Evolutionary conservation across 306 rosid genomes (phyloP).

Genomic region (Malus asiatica): DNA sequence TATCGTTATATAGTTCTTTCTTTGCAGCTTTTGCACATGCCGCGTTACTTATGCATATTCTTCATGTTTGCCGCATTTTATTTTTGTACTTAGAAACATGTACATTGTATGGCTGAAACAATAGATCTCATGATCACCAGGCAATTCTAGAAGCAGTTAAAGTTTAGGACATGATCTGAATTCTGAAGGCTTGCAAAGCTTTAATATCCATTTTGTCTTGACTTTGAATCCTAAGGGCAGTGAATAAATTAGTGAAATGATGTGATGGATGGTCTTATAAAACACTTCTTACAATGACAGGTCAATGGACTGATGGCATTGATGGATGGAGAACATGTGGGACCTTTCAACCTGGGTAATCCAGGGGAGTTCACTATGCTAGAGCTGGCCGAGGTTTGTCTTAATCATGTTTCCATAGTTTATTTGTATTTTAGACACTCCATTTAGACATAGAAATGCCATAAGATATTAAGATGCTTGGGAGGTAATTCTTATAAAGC

Average conservation of each 20-base stretch:
- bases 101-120: neutral
- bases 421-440: neutral
- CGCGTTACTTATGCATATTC: neutral
- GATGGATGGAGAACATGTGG: conserved; percentile 92
- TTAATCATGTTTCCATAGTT: neutral
- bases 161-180: neutral
- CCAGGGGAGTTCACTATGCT: conserved; percentile 98
- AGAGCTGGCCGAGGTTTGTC: conserved; percentile 83
- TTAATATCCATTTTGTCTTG: neutral
- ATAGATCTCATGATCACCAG: neutral
- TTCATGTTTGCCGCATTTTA: neutral
- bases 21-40: neutral
- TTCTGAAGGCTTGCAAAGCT: neutral
- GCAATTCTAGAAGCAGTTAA: conserved; percentile 8
- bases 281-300: conserved; percentile 30
- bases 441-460: neutral
- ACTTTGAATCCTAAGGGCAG: neutral
- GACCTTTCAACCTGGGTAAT: conserved; percentile 94
- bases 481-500: neutral
- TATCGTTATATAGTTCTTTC: neutral
- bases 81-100: neutral
- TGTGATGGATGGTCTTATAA: neutral
- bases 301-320: conserved; percentile 78
- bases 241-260: neutral
- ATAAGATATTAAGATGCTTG: neutral